Conservation (phyloP, 306 rosid genomes). For the Lathyrus aphaca region DNA sequence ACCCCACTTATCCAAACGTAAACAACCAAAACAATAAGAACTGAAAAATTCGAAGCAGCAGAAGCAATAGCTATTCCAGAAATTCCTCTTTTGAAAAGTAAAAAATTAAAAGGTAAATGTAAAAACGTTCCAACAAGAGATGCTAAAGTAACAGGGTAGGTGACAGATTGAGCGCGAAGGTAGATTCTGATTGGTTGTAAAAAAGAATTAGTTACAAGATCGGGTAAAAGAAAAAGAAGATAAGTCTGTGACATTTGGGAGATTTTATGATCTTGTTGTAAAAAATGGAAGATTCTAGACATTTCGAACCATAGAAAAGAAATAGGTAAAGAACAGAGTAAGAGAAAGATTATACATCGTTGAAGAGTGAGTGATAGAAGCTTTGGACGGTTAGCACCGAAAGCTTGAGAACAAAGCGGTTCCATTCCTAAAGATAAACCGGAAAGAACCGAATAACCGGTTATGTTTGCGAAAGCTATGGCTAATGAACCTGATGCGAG, state of each 20-base stretch:
- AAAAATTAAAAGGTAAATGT: conserved; percentile 59
- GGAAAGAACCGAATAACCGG: conserved; percentile 79
- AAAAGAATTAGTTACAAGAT: conserved; percentile 76
- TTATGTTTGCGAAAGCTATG: conserved; percentile 95
- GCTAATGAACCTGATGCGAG: conserved; percentile 82
- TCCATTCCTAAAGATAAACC: conserved; percentile 92
- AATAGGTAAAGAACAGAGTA: conserved; percentile 70
- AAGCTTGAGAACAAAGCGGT: conserved; percentile 92
- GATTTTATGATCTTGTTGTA: conserved; percentile 59
- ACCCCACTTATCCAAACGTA: conserved; percentile 51
- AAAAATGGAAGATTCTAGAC: conserved; percentile 47
- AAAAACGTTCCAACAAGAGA: conserved; percentile 66
- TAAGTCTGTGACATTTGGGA: conserved; percentile 62
- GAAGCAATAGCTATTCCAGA: conserved; percentile 81
- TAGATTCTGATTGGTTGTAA: conserved; percentile 87
- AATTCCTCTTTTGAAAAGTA: conserved; percentile 52
- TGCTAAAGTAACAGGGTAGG: conserved; percentile 70
- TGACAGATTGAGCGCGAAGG: conserved; percentile 87
- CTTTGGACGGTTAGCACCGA: conserved; percentile 79
- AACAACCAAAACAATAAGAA: conserved; percentile 41
- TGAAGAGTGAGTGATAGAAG: conserved; percentile 81
- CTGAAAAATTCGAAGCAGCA: conserved; percentile 61
- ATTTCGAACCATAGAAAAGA: conserved; percentile 74
- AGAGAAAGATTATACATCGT: conserved; percentile 69
- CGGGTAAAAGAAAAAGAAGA: conserved; percentile 66